phyloP scores from a whole-genome alignment of 192 early-diverging fungal species.

The Coemansia sp. region DNA sequence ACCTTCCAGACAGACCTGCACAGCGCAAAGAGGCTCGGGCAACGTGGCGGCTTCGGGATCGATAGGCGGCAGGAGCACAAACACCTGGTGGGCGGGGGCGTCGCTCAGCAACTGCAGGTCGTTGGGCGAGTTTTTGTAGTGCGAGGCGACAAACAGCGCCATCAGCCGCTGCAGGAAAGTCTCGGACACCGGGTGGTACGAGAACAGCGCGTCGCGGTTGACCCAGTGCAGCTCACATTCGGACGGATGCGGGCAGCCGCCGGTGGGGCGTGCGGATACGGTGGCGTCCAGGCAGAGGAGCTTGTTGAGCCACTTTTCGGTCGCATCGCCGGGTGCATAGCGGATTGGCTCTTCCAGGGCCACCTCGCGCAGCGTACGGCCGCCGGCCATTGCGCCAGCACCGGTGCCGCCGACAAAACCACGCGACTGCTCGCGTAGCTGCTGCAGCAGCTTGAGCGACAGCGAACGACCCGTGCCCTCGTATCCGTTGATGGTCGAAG shows the following conservation, averaged over 20 bases:
- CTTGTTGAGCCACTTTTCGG: slow-evolving; percentile 95
- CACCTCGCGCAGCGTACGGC: slow-evolving; percentile 85
- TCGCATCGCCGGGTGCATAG: slow-evolving; percentile 81
- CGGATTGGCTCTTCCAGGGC: slow-evolving; percentile 93
- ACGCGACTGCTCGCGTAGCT: slow-evolving; percentile 89
- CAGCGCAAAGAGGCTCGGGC: slow-evolving; percentile 92
- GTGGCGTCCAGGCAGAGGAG: slow-evolving; percentile 92
- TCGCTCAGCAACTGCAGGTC: slow-evolving; percentile 97
- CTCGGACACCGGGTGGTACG: slow-evolving; percentile 95
- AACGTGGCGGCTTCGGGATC: slow-evolving; percentile 65
- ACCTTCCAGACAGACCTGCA: slow-evolving; percentile 90
- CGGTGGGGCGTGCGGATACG: slow-evolving; percentile 57
- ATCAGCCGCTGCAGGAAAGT: slow-evolving; percentile 98
- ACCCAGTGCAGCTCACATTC: slow-evolving; percentile 96
- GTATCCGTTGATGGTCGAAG: slow-evolving; percentile 98
- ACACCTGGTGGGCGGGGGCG: slow-evolving; percentile 96
- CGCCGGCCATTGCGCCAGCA: slow-evolving; percentile 41
- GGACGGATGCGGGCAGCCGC: slow-evolving; percentile 90
- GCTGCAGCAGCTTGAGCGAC: slow-evolving; percentile 92
- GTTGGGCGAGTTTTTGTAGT: slow-evolving; percentile 99
- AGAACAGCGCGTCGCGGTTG: slow-evolving; percentile 97
- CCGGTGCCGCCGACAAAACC: slow-evolving; percentile 61
- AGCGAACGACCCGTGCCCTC: slow-evolving; percentile 98
- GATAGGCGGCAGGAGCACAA: slow-evolving; percentile 92
- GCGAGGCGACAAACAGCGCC: slow-evolving; percentile 94